Conservation (phyloP, 768 basidiomycete genomes). For the Termitomyces heimii region DNA sequence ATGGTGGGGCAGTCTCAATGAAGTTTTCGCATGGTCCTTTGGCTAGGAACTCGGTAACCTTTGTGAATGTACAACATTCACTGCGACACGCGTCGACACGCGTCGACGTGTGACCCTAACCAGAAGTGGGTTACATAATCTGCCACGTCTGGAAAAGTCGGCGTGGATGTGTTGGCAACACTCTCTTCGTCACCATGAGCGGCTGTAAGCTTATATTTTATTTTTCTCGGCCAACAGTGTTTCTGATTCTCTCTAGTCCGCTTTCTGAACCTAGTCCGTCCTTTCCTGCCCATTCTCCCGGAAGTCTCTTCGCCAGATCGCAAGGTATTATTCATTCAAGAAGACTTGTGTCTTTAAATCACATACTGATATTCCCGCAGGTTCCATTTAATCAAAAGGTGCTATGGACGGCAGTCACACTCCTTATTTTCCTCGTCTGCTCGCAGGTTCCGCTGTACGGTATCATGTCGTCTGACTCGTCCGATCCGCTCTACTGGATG, state of each 20-base stretch:
- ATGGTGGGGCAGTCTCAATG: too few species aligned
- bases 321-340: slow-evolving; percentile 66
- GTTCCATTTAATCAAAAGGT: slow-evolving; percentile 98
- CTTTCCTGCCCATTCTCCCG: slow-evolving; percentile 93
- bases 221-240: not conserved
- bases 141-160: slow-evolving; percentile 37
- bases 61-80: too few species aligned
- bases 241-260: slow-evolving; percentile 53
- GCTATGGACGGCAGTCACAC: slow-evolving; percentile 97
- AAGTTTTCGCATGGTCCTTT: too few species aligned
- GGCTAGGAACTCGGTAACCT: too few species aligned
- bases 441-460: slow-evolving; percentile 99
- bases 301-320: slow-evolving; percentile 98
- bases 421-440: slow-evolving; percentile 99
- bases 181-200: slow-evolving; percentile 54
- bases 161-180: slow-evolving; percentile 10
- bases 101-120: slow-evolving; percentile 10
- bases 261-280: slow-evolving; percentile 96
- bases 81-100: not conserved
- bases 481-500: slow-evolving; percentile 99
- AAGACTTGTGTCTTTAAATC: not conserved
- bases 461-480: slow-evolving; percentile 99
- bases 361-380: slow-evolving; percentile 29
- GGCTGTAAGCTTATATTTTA: slow-evolving; percentile 56
- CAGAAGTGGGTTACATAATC: slow-evolving; percentile 22